Base-by-base conservation (phyloP, 208 protist genomes). In the Crithidia expoeki region DNA sequence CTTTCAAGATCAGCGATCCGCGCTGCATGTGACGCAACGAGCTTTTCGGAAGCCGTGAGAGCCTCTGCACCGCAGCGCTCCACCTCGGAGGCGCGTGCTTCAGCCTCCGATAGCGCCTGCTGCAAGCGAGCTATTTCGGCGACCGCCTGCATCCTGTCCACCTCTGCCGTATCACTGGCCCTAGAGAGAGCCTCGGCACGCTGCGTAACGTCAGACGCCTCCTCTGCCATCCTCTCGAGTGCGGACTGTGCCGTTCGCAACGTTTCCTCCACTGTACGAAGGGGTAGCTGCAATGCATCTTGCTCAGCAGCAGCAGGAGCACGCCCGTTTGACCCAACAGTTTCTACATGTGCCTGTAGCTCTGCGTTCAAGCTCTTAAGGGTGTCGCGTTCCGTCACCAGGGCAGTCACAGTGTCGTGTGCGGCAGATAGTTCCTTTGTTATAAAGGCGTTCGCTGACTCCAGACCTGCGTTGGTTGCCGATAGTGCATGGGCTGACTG, bases 71-170 rank as follows among this genome's bases (percentile, higher is more conserved):
- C 23, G 46, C 46, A n/a, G 23, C 46, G 46, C 46, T 51, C 46
- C n/a, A 23, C 46, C 17, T 51, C 46, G 23, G 0, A 14, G 16
- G n/a, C 6, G 19, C 46, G 46, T n/a, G 46, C 11, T 9, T 14
- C 46, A 6, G 65, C 55, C 57, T 64, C 56, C 46, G 28, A n/a
- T 3, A 59, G 47, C n/a, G 44, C 38, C 36, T 60, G 72, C 23
- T 28, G 50, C n/a, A 34, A 58, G 33, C 33, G 28, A 6, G 57
- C 16, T 52, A 79, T 36, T 53, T 79, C 62, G 30, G 64, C 42
- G 16, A 38, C 34, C 1, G 55, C 42, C 34, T 27, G 32, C 38
- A 56, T 60, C 21, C 28, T 44, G 51, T 61, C 33, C 5, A 36
- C 33, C 19, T 40, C 49, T 38, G 68, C 12, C 9, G 7, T 28